A percentile compares a stretch with the other conserved stretches of the same genome.
phyloP scores from a whole-genome alignment of 202 grass and related monocot species.

The Alloteropsis angusta region DNA sequence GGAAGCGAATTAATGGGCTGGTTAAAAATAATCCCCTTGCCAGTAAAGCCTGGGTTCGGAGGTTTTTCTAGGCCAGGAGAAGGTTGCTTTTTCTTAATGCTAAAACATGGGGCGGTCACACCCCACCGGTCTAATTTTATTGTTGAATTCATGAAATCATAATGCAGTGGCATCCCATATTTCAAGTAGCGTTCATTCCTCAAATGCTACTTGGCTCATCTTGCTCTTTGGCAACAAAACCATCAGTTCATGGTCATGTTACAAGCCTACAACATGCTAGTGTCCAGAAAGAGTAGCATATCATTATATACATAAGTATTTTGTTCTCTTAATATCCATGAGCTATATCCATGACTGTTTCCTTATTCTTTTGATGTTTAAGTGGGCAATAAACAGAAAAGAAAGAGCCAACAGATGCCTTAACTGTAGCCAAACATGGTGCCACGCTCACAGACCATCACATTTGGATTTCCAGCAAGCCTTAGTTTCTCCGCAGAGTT shows the following conservation, averaged over 20 bases:
- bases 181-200: neutral
- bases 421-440: constrained; percentile 98
- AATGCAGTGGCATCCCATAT: neutral
- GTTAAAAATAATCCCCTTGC: too few species aligned
- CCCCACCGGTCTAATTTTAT: too few species aligned
- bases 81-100: too few species aligned
- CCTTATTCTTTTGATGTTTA: neutral
- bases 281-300: neutral
- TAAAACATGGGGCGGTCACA: too few species aligned
- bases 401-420: constrained; percentile 23
- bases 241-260: neutral
- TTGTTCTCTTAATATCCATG: neutral
- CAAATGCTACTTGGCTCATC: neutral
- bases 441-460: constrained; percentile 96
- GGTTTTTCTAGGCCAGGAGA: too few species aligned
- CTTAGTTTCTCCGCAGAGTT: constrained; percentile 92
- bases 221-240: neutral
- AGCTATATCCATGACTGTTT: neutral
- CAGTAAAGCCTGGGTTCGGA: too few species aligned
- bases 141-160: neutral
- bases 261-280: neutral
- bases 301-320: neutral
- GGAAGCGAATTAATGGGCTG: too few species aligned
- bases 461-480: constrained; percentile 86
- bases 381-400: neutral